Conservation (phyloP, 176 grass and related monocot species). For the Pharus latifolius region DNA sequence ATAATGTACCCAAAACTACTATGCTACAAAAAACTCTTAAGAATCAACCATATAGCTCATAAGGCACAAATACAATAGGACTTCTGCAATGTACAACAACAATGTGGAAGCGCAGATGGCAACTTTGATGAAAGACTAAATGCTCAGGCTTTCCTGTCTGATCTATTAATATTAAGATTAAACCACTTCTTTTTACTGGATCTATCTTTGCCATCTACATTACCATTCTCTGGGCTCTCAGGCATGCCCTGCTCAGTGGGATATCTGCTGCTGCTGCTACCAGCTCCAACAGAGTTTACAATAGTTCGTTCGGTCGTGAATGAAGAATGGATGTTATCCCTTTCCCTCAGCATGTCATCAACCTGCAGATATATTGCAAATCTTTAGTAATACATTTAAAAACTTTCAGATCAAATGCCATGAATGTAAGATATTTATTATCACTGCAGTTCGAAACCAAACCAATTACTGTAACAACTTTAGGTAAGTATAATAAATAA, state of each 20-base stretch:
- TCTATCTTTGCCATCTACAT: slow-evolving; percentile 65
- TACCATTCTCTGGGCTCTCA: slow-evolving; percentile 49
- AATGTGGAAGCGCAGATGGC: not conserved
- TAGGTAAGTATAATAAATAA: not conserved
- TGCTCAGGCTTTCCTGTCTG: slow-evolving; percentile 52
- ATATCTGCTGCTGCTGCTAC: slow-evolving; percentile 46
- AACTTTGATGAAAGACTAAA: not conserved
- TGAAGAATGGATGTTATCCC: slow-evolving; percentile 73
- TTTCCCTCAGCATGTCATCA: slow-evolving; percentile 84
- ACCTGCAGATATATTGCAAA: slow-evolving; percentile 43
- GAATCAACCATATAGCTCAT: slow-evolving; percentile 11
- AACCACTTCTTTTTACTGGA: slow-evolving; percentile 96
- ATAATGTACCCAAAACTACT: slow-evolving; percentile 20
- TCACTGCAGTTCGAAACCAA: not conserved
- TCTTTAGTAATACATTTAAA: slow-evolving; percentile 24
- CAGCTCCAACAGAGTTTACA: slow-evolving; percentile 31
- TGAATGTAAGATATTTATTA: not conserved
- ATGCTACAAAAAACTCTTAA: slow-evolving; percentile 25
- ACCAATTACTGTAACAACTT: not conserved
- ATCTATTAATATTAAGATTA: slow-evolving; percentile 77
- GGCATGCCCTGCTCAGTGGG: slow-evolving; percentile 29
- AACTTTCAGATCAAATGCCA: not conserved
- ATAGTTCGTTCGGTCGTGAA: slow-evolving; percentile 64
- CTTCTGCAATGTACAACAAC: slow-evolving; percentile 43
- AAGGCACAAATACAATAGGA: slow-evolving; percentile 23